Percentiles rank a stretch among this genome's conserved stretches.
phyloP scores from a whole-genome alignment of 1,139 yeast genomes.

The Taiozyma onychis region DNA sequence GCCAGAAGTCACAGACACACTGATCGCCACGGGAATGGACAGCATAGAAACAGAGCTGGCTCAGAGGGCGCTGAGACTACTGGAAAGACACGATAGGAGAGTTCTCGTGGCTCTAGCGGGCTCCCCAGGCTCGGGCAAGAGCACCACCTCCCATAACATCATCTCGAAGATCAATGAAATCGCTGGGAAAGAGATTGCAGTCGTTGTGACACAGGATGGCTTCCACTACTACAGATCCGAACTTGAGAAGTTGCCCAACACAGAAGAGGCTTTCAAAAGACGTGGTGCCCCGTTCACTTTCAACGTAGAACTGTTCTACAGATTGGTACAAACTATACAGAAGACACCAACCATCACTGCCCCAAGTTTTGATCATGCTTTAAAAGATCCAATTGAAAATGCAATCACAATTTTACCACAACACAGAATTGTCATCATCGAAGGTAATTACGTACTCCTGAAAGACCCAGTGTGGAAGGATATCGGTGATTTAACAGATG shows the following conservation, averaged over 20 bases:
- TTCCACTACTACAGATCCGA: conserved; percentile 52
- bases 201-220: conserved; percentile 43
- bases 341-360: conserved; percentile 3
- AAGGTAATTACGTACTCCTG: conserved; percentile 30
- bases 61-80: conserved; percentile 2
- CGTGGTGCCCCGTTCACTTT: conserved; percentile 77
- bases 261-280: conserved; percentile 44
- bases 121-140: conserved; percentile 76
- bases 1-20: neutral
- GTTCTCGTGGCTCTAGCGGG: conserved; percentile 61
- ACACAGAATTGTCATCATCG: conserved; percentile 49
- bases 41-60: conserved; percentile 4
- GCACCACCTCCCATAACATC: conserved; percentile 48
- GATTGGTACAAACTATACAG: conserved; percentile 1
- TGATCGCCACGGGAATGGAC: conserved; percentile 3
- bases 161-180: conserved; percentile 30
- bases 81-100: conserved; percentile 30
- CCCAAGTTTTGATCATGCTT: conserved; percentile 35
- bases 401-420: conserved; percentile 40
- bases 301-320: conserved; percentile 33
- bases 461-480: conserved; percentile 10
- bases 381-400: conserved; percentile 57
- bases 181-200: conserved; percentile 5
- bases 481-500: conserved; percentile 8
- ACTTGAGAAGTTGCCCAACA: conserved; percentile 39